Evolutionary conservation across 2,329 filamentous ascomycete genomes (phyloP).

Genomic region (Verticillium dahliae): DNA sequence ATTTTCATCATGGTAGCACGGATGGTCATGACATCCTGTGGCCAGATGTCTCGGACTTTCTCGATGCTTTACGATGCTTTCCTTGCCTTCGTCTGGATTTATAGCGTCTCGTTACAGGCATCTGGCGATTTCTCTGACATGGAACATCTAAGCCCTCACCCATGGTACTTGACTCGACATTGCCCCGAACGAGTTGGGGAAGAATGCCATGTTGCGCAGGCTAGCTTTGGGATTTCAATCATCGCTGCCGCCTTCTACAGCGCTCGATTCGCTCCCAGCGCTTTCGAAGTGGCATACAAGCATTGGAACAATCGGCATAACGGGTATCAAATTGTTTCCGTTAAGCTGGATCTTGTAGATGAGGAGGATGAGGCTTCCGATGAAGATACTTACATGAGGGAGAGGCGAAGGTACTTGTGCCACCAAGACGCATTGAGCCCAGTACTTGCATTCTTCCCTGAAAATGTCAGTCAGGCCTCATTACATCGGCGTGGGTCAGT

Average conservation of each 20-base stretch:
- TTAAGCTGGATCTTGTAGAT: background rate
- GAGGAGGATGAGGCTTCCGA: background rate
- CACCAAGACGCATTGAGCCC: conserved; percentile 4
- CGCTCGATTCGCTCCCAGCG: background rate
- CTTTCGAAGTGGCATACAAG: too few species aligned
- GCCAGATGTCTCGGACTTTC: conserved; percentile 14
- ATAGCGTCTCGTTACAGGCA: conserved; percentile 13
- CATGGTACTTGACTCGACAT: conserved; percentile 18
- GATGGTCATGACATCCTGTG: conserved; percentile 13
- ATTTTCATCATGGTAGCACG: conserved; percentile 19
- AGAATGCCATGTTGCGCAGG: conserved; percentile 2
- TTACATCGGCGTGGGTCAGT: too few species aligned
- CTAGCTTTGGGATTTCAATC: conserved; percentile 2
- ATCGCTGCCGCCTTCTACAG: conserved; percentile 1
- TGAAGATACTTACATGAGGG: background rate
- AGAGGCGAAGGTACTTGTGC: background rate
- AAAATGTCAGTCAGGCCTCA: background rate
- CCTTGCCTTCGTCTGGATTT: conserved; percentile 19
- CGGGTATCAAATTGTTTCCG: background rate
- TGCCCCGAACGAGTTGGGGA: conserved; percentile 5
- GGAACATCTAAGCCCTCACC: conserved; percentile 14
- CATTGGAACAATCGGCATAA: background rate
- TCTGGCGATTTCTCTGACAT: conserved; percentile 18
- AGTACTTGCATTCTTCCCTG: conserved; percentile 7
- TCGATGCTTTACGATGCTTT: conserved; percentile 19